Evolutionary conservation across 768 basidiomycete species (phyloP).

Genomic region (Agaricus sinodeliciosus): DNA sequence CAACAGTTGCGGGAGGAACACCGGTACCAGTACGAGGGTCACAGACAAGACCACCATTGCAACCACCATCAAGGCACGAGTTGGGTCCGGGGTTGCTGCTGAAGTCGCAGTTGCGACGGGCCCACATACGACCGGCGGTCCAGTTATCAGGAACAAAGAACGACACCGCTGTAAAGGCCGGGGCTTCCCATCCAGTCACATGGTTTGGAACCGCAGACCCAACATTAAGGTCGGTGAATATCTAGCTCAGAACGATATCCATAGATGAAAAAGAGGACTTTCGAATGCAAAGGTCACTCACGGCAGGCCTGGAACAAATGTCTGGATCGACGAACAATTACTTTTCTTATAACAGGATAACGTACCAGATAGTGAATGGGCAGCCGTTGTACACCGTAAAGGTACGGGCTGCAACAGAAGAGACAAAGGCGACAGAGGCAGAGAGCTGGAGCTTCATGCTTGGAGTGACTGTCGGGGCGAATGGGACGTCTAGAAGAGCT

Average conservation of each 20-base stretch:
- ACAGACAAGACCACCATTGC: constrained; percentile 57
- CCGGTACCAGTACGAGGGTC: constrained; percentile 42
- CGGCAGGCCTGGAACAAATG: constrained; percentile 27
- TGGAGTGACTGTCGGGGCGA: background rate
- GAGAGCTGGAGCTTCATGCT: constrained; percentile 9
- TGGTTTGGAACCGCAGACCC: constrained; percentile 31
- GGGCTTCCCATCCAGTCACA: constrained; percentile 38
- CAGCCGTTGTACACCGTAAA: constrained; percentile 48
- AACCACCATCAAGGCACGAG: constrained; percentile 55
- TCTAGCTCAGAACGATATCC: constrained; percentile 27
- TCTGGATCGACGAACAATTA: background rate
- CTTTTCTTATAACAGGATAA: background rate
- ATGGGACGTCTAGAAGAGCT: background rate
- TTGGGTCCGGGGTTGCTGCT: constrained; percentile 36
- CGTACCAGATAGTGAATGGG: constrained; percentile 61
- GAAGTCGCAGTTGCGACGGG: constrained; percentile 56
- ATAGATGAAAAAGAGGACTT: background rate
- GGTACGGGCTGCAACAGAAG: constrained; percentile 5
- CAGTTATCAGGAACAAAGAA: constrained; percentile 57
- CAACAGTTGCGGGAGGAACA: constrained; percentile 59
- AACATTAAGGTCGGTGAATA: constrained; percentile 53
- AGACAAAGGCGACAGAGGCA: constrained; percentile 7
- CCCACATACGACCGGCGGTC: constrained; percentile 55
- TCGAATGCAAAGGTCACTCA: constrained; percentile 8
- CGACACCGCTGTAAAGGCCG: constrained; percentile 28